Conservation (phyloP, 257 asterid species). For the Salvia splendens region DNA sequence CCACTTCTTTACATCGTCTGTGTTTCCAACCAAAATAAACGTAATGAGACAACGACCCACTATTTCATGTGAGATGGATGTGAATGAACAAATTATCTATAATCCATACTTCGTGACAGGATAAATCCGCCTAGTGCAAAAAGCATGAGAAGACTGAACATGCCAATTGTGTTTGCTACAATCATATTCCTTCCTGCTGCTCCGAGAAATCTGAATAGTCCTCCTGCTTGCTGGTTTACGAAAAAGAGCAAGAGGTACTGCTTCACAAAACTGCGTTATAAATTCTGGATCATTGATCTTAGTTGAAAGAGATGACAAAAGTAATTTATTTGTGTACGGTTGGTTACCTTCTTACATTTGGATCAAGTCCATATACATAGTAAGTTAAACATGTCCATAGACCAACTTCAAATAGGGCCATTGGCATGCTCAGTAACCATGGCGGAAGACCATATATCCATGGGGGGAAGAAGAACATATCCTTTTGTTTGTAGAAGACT, state of each 20-base stretch:
- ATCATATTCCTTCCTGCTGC: slow-evolving; percentile 64
- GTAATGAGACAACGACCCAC: not conserved
- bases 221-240: slow-evolving; percentile 51
- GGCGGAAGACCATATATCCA: slow-evolving; percentile 73
- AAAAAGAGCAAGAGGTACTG: slow-evolving; percentile 52
- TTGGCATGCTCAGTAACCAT: slow-evolving; percentile 66
- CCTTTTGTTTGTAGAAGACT: slow-evolving; percentile 76
- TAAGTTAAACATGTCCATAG: slow-evolving; percentile 55
- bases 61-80: not conserved
- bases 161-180: slow-evolving; percentile 70
- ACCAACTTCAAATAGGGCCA: slow-evolving; percentile 50
- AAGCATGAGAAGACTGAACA: slow-evolving; percentile 50
- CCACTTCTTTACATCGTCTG: slow-evolving; percentile 67
- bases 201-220: slow-evolving; percentile 58
- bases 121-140: slow-evolving; percentile 67
- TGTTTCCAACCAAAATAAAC: not conserved
- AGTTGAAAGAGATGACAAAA: not conserved
- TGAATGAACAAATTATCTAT: slow-evolving; percentile 9
- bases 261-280: slow-evolving; percentile 56
- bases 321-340: not conserved
- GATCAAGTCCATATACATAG: slow-evolving; percentile 70
- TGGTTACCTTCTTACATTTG: slow-evolving; percentile 54
- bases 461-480: slow-evolving; percentile 65
- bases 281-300: slow-evolving; percentile 6
- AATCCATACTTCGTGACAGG: slow-evolving; percentile 58